Percentiles rank a stretch among this genome's conserved stretches.
Evolutionary conservation across 2,329 filamentous ascomycete genomes (phyloP).

Genomic region (Ophiocordyceps polyrhachis-furcata): DNA sequence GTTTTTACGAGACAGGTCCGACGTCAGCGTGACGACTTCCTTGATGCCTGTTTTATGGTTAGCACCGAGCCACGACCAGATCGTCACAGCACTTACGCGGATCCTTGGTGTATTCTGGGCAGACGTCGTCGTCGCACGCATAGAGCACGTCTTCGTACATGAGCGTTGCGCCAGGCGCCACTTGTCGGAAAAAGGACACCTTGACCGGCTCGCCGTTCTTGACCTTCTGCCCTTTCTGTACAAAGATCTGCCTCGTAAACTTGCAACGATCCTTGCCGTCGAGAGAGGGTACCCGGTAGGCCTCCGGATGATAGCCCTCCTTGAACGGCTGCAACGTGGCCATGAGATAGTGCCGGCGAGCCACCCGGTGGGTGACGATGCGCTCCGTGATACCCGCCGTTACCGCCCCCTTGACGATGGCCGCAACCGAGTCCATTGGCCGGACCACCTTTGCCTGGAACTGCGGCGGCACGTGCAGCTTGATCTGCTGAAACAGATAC

Average conservation of each 20-base stretch:
- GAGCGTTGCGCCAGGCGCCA: constrained; percentile 86
- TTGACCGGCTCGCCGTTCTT: constrained; percentile 99
- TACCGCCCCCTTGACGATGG: constrained; percentile 95
- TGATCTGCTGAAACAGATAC: constrained; percentile 99
- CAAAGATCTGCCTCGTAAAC: constrained; percentile 94
- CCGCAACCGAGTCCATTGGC: constrained; percentile 96
- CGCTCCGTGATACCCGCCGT: constrained; percentile 95
- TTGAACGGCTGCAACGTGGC: constrained; percentile 97
- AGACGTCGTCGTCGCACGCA: constrained; percentile 94
- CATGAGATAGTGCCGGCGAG: constrained; percentile 96
- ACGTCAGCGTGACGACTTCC: constrained; percentile 94
- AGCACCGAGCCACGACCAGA: constrained; percentile 5
- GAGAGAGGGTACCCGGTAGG: constrained; percentile 88
- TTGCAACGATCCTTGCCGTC: constrained; percentile 98
- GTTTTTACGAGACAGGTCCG: constrained; percentile 92
- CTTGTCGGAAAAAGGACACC: constrained; percentile 95
- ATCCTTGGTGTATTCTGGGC: constrained; percentile 97
- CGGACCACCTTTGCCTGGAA: constrained; percentile 97
- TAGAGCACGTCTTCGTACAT: constrained; percentile 99
- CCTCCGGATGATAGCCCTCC: constrained; percentile 94
- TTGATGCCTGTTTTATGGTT: constrained; percentile 58
- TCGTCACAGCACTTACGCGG: constrained; percentile 55
- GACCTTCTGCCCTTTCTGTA: constrained; percentile 95
- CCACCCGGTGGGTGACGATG: constrained; percentile 90
- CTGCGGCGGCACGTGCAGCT: constrained; percentile 91